Base-by-base conservation (phyloP, 306 rosid species). In the Leucaena leucocephala region DNA sequence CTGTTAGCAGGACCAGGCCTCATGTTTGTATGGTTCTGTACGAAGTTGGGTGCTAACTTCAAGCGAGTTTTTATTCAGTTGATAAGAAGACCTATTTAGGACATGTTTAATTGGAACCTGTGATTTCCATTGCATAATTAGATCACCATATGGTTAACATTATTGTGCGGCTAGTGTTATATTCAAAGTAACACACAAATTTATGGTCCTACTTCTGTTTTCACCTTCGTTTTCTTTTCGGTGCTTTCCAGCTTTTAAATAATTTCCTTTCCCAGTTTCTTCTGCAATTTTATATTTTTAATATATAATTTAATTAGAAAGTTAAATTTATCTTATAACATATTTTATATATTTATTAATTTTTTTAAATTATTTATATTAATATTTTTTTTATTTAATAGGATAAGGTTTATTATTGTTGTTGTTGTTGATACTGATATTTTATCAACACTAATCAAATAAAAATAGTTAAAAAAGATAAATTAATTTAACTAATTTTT, bases 81-180 rank as follows among this genome's bases (percentile, higher is more conserved):
- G 64, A 80, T 75, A 58, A 81, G 90, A 86, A 84, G 87, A 90
- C 78, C 45, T 72, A 54, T 82, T 82, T 86, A 90, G 88, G 92
- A 88, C 78, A 65, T 78, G 87, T 64, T 84, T 83, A 80, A 81
- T 88, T 77, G 75, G 52, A 74, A 76, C 72, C 75, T 84, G 76
- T 78, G 85, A 81, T 86, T 83, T 85, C 84, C 82, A 66, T 78
- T 83, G 84, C 89, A 83, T 78, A 77, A 83, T 79, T 90, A 85
- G 92, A 86, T 82, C 78, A 86, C 82, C 85, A 10, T 16, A 43
- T 68, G 46, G 35, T 43, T 68, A 33, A 80, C 84, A 76, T 80
- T 80, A 69, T 82, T 82, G 72, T 68, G 89, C 84, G 74, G 78
- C 52, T 84, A 80, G 62, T 81, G 79, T 71, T 68, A 35, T 76